Conservation (phyloP, 148 eudicot genomes). For the Beta vulgaris region DNA sequence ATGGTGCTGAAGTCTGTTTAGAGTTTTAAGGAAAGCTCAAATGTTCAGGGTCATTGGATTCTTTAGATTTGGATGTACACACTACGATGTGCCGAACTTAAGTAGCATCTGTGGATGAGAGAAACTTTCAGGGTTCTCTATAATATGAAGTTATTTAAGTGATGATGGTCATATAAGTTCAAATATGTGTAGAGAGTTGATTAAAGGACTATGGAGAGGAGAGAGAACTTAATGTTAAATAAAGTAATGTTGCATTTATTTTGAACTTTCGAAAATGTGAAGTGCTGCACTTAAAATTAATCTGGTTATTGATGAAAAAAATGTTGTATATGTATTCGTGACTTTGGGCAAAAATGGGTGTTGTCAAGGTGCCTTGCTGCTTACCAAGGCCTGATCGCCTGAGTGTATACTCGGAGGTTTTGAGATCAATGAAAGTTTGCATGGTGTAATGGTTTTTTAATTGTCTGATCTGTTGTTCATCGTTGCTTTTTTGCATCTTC, state of each 20-base stretch:
- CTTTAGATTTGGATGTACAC: not conserved
- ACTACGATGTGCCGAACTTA: not conserved
- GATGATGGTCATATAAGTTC: not conserved
- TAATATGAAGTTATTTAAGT: not conserved
- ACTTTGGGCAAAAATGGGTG: not conserved
- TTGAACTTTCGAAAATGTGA: too few relatives aligned
- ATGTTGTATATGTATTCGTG: not conserved
- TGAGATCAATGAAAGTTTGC: too few relatives aligned
- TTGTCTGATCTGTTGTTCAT: too few relatives aligned
- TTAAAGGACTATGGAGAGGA: too few relatives aligned
- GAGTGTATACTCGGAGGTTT: too few relatives aligned
- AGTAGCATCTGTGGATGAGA: not conserved
- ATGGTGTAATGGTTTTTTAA: not conserved
- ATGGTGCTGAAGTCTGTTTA: too few relatives aligned
- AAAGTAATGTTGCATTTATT: too few relatives aligned
- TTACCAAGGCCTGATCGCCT: too few relatives aligned
- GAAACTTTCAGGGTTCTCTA: not conserved
- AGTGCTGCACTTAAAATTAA: too few relatives aligned
- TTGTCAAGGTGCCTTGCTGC: not conserved
- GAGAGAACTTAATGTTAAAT: too few relatives aligned
- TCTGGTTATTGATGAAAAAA: too few relatives aligned
- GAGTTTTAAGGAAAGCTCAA: not conserved
- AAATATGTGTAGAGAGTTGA: not conserved
- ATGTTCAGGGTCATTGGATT: not conserved
- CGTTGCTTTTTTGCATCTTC: not conserved